Evolutionary conservation across 164 flowering plant genomes (phyloP).

Genomic region (Magnolia sinica): DNA sequence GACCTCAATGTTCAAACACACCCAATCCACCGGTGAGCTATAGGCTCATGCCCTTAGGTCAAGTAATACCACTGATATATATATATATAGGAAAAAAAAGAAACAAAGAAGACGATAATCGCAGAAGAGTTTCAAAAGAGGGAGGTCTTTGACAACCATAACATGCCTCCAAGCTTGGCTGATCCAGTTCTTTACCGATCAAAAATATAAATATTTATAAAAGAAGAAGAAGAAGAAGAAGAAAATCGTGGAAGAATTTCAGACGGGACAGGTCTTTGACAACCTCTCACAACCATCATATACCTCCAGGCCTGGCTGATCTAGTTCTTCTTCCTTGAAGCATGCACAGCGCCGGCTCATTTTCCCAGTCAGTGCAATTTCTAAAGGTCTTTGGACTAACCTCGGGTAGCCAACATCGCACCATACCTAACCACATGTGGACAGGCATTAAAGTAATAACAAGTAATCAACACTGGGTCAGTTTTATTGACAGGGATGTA

Average conservation of each 20-base stretch:
- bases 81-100: not conserved
- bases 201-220: too few relatives aligned
- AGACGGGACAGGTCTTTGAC: slow-evolving; percentile 53
- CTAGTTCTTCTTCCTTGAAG: slow-evolving; percentile 60
- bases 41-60: too few relatives aligned
- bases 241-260: not conserved
- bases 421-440: slow-evolving; percentile 64
- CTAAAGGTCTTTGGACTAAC: slow-evolving; percentile 77
- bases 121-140: slow-evolving; percentile 19
- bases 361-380: slow-evolving; percentile 81
- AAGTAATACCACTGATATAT: too few relatives aligned
- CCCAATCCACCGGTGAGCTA: too few relatives aligned
- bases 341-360: slow-evolving; percentile 93
- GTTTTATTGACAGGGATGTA: not conserved
- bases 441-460: not conserved
- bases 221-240: not conserved
- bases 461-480: too few relatives aligned
- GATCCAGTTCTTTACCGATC: slow-evolving; percentile 35
- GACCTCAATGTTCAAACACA: too few relatives aligned
- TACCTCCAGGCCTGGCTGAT: slow-evolving; percentile 64
- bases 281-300: slow-evolving; percentile 69
- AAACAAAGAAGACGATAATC: not conserved
- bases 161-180: slow-evolving; percentile 71
- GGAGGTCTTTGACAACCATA: slow-evolving; percentile 59
- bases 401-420: slow-evolving; percentile 85